Evolutionary conservation across 306 rosid genomes (phyloP).

Genomic region (Cicer pinnatifidum): DNA sequence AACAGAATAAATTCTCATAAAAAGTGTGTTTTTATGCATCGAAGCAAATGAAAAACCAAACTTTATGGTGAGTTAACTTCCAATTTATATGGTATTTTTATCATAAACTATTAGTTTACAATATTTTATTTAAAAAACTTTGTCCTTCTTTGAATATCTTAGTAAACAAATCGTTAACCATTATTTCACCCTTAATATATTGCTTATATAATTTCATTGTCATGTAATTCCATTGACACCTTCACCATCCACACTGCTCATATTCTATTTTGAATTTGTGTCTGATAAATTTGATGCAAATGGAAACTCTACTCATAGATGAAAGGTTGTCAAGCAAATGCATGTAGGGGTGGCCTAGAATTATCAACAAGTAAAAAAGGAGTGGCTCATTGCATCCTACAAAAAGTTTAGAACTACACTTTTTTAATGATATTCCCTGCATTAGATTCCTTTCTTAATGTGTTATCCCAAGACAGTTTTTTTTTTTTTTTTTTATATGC

Average conservation of each 20-base stretch:
- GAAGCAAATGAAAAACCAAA: constrained; percentile 27
- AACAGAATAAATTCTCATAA: constrained; percentile 43
- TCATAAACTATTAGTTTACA: not conserved
- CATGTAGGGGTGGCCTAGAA: constrained; percentile 29
- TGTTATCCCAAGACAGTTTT: constrained; percentile 16
- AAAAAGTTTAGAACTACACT: constrained; percentile 40
- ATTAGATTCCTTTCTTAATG: constrained; percentile 56
- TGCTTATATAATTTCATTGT: constrained; percentile 1
- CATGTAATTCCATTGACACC: not conserved
- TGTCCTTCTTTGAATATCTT: not conserved
- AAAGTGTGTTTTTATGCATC: not conserved
- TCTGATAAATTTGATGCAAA: not conserved
- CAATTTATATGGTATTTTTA: not conserved
- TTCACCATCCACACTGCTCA: not conserved
- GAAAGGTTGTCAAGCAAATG: constrained; percentile 32
- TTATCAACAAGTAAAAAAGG: constrained; percentile 37
- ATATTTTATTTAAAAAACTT: not conserved
- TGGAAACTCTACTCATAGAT: not conserved
- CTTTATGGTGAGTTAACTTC: not conserved
- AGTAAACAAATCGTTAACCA: not conserved
- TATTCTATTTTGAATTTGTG: constrained; percentile 25
- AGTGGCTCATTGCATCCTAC: constrained; percentile 36
- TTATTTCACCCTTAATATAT: constrained; percentile 1
- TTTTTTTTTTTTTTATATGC: not conserved
- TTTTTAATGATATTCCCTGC: constrained; percentile 33